Base-by-base conservation (phyloP, 192 early-diverging fungal species). In the Coemansia sp. region DNA sequence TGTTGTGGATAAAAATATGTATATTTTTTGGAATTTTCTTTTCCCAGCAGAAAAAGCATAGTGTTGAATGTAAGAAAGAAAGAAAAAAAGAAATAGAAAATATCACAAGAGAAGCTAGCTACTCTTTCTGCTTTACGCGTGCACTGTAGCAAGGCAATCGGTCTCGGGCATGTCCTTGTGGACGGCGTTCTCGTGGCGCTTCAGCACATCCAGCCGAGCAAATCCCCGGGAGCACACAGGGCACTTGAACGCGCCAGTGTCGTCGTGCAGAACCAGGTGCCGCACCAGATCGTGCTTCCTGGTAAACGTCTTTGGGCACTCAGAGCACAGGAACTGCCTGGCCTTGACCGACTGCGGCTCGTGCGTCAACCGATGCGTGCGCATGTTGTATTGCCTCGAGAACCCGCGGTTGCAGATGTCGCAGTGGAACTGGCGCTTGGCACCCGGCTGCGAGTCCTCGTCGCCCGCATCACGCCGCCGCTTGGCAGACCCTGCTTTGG, bases 341-440 rank as follows among this genome's bases (percentile, higher is more conserved):
- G 81, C 56, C 3, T 46, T 54, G n/a, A 66, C 45, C 15, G 78
- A 72, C 52, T 62, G 45, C 15, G 78, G 67, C 51, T 84, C 57
- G 77, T 95, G 92, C 20, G 85, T 87, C 53, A 77, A 72, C 56
- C 80, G 70, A 58, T 96, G 90, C n/a, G 83, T 85, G 59, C 78
- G 78, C 55, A 96, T 79, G 64, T 94, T 95, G 80, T 86, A 95
- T 29, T 81, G 81, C 40, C 91, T 81, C 11, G 86, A 83, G 66
- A 94, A 95, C 36, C 70, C 62, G 54, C 81, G 85, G 59, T 78
- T 69, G 66, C 93, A 95, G 34, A 76, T 58, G 19, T 76, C 73
- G 58, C 73, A 76, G 58, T 56, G 56, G 64, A 67, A 74, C 60
- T 25, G 51, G 45, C 33, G 28, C 10, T 11, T 25, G 32, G 19